Evolutionary conservation across 1,139 yeast genomes (phyloP).

Genomic region (Nakaseomyces glabratus): DNA sequence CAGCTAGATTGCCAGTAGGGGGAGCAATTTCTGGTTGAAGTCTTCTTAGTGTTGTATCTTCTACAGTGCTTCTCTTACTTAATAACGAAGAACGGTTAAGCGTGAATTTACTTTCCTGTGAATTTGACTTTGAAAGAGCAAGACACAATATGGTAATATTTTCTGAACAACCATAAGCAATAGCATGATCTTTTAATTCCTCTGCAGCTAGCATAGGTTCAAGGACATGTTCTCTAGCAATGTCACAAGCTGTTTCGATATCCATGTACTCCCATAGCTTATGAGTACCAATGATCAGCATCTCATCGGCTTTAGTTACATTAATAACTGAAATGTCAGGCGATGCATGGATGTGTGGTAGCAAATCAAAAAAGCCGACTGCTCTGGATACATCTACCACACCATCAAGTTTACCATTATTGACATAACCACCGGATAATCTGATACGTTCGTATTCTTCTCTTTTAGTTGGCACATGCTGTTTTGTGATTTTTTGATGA

Average conservation of each 20-base stretch:
- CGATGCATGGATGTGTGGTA: conserved; percentile 85
- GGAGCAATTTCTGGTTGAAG: conserved; percentile 90
- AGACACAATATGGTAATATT: conserved; percentile 80
- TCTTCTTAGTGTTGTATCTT: conserved; percentile 74
- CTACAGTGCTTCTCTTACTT: conserved; percentile 43
- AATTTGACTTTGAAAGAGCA: conserved; percentile 41
- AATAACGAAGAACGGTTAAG: conserved; percentile 33
- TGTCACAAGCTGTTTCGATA: conserved; percentile 82
- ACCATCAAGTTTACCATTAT: conserved; percentile 80
- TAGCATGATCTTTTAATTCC: conserved; percentile 85
- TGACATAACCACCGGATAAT: conserved; percentile 85
- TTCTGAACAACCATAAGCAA: conserved; percentile 81
- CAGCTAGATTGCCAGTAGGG: conserved; percentile 87
- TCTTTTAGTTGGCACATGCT: conserved; percentile 77
- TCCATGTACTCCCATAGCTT: conserved; percentile 81
- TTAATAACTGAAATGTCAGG: conserved; percentile 64
- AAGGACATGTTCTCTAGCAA: conserved; percentile 70
- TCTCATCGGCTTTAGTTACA: conserved; percentile 65
- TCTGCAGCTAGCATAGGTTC: conserved; percentile 92
- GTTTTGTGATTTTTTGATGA: conserved; percentile 57
- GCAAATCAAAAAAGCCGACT: conserved; percentile 76
- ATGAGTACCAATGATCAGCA: conserved; percentile 76
- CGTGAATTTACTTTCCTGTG: conserved; percentile 39
- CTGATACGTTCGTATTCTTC: conserved; percentile 81
- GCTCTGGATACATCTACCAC: conserved; percentile 79